These are phyloP conservation scores for Penicillium sp. DNA, from an alignment of 2,329 filamentous ascomycete genomes.

Conservation along the genomic window DNA sequence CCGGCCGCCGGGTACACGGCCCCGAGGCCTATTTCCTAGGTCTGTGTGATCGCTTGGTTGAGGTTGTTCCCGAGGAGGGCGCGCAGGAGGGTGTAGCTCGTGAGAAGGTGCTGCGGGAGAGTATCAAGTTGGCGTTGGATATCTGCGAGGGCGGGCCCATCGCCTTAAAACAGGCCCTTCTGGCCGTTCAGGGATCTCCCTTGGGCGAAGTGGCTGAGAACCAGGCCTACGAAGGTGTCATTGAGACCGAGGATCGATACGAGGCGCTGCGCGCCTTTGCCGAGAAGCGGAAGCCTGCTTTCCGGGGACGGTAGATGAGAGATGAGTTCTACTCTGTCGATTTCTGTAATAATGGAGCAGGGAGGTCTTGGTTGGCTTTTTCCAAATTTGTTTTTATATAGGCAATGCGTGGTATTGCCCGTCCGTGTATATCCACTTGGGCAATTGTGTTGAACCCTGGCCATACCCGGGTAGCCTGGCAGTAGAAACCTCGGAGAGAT, in stretches of 20 bases:
- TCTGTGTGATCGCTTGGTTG: constrained; percentile 83
- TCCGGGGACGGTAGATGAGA: constrained; percentile 53
- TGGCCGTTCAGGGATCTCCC: constrained; percentile 69
- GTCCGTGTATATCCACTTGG: no score
- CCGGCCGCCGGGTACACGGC: constrained; percentile 78
- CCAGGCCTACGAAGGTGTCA: constrained; percentile 77
- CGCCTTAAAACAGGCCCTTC: constrained; percentile 73
- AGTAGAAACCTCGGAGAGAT: no score
- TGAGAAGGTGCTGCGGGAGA: constrained; percentile 68
- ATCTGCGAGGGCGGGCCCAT: constrained; percentile 90
- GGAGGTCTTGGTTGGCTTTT: background rate
- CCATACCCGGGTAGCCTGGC: no score
- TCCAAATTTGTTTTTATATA: background rate
- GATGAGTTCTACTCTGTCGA: background rate
- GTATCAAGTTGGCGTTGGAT: constrained; percentile 73
- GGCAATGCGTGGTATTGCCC: no score
- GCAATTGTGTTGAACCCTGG: no score
- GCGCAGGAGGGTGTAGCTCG: constrained; percentile 59
- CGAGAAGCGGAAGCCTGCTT: constrained; percentile 70
- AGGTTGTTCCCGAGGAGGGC: constrained; percentile 61
- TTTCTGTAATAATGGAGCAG: background rate
- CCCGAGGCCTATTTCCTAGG: constrained; percentile 90
- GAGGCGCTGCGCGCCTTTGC: constrained; percentile 86
- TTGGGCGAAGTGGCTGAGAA: constrained; percentile 75
- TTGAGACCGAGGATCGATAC: constrained; percentile 78